A percentile compares a stretch with the other conserved stretches of the same genome.
These are phyloP conservation scores for Anthoceros angustus DNA, from an alignment of 225 moss, liverwort and hornwort genomes.

Conservation along the genomic window DNA sequence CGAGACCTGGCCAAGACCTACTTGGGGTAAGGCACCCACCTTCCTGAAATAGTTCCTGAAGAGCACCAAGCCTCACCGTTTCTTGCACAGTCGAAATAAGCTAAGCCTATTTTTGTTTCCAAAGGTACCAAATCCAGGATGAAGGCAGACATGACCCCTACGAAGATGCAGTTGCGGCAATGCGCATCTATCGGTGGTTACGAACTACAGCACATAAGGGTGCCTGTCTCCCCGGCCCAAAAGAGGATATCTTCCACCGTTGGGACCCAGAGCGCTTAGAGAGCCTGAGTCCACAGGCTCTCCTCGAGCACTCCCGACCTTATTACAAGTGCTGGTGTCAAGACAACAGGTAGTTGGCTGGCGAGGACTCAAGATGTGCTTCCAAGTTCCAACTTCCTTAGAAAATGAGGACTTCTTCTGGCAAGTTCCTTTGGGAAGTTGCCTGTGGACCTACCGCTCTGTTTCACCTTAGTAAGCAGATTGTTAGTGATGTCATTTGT, in stretches of 20 bases:
- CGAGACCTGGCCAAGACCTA: slow-evolving; percentile 41
- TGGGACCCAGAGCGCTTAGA: slow-evolving; percentile 8
- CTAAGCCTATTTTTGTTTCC: slow-evolving; percentile 4
- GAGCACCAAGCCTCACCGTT: background rate
- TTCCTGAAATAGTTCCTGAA: background rate
- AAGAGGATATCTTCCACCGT: slow-evolving; percentile 17
- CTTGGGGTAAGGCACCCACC: slow-evolving; percentile 31
- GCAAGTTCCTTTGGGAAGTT: too few species aligned
- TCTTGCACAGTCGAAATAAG: background rate
- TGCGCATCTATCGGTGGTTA: slow-evolving; percentile 45
- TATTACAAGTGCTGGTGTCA: slow-evolving; percentile 45
- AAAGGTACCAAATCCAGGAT: slow-evolving; percentile 46
- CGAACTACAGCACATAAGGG: slow-evolving; percentile 22
- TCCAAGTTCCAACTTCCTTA: too few species aligned
- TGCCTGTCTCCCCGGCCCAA: slow-evolving; percentile 6
- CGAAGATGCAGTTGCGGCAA: slow-evolving; percentile 53
- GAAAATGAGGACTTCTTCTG: too few species aligned
- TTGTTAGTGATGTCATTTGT: too few species aligned
- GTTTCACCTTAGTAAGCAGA: too few species aligned
- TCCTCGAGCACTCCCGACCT: slow-evolving; percentile 17
- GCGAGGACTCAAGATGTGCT: too few species aligned
- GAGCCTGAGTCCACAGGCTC: slow-evolving; percentile 12
- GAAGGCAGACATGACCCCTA: slow-evolving; percentile 35
- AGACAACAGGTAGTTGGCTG: slow-evolving; percentile 8
- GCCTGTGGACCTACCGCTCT: too few species aligned